Conservation (phyloP, 352 stramenopile species). For the Globisporangium takayamanum region DNA sequence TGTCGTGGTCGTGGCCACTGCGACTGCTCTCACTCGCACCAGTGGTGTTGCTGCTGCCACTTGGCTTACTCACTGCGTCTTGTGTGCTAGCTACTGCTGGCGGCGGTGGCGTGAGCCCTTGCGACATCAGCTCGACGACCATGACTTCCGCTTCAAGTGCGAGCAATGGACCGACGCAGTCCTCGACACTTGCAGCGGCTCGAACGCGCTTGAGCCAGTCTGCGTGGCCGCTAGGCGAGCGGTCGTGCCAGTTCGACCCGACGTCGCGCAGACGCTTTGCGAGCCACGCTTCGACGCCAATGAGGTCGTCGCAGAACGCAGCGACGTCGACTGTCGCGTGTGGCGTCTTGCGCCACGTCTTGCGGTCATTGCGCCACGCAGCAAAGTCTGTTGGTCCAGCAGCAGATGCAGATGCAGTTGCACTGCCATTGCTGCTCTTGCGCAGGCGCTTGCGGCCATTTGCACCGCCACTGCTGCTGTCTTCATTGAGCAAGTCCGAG, state of each 20-base stretch:
- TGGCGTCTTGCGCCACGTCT: slow-evolving; percentile 43
- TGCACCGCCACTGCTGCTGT: slow-evolving; percentile 20
- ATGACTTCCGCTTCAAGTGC: slow-evolving; percentile 63
- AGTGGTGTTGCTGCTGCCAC: neutral
- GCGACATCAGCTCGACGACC: slow-evolving; percentile 33
- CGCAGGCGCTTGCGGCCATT: slow-evolving; percentile 39
- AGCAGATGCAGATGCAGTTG: slow-evolving; percentile 2
- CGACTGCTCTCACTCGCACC: neutral
- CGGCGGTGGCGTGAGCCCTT: slow-evolving; percentile 7
- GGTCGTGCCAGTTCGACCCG: slow-evolving; percentile 58
- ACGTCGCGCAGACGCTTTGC: slow-evolving; percentile 52
- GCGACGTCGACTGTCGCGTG: slow-evolving; percentile 34
- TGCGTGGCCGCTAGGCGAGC: slow-evolving; percentile 20
- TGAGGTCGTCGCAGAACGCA: slow-evolving; percentile 47
- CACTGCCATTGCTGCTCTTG: slow-evolving; percentile 35
- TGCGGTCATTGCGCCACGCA: slow-evolving; percentile 53
- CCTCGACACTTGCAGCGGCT: slow-evolving; percentile 21
- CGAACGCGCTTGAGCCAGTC: slow-evolving; percentile 52
- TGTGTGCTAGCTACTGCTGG: neutral
- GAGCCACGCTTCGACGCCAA: slow-evolving; percentile 57
- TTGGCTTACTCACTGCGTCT: neutral
- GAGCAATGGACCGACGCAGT: slow-evolving; percentile 40
- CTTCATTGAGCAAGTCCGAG: slow-evolving; percentile 66
- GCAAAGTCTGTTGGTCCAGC: slow-evolving; percentile 28
- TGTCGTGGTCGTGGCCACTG: slow-evolving; percentile 35